Percentiles rank a stretch among this genome's conserved stretches.
These are phyloP conservation scores for Anisodus acutangulus DNA, from an alignment of 257 asterid species.

Conservation along the genomic window DNA sequence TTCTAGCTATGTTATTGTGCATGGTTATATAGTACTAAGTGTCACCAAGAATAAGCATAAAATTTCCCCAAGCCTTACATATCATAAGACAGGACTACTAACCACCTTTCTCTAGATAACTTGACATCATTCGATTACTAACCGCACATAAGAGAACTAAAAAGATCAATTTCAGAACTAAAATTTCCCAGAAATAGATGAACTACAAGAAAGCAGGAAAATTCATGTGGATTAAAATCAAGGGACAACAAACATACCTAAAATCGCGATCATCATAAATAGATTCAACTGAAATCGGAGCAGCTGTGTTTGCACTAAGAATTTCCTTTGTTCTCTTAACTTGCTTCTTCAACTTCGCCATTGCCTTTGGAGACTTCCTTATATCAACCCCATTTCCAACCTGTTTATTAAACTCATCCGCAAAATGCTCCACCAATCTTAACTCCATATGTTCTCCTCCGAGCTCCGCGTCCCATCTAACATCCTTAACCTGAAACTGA, in stretches of 20 bases:
- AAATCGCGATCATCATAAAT: conserved; percentile 87
- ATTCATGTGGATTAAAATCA: not conserved
- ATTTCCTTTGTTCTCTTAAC: conserved; percentile 99
- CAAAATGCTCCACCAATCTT: conserved; percentile 89
- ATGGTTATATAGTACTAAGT: not conserved
- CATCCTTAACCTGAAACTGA: conserved; percentile 99
- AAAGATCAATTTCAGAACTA: conserved; percentile 16
- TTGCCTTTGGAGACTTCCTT: conserved; percentile 83
- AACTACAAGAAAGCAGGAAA: not conserved
- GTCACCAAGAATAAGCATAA: not conserved
- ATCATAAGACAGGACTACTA: not conserved
- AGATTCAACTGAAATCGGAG: conserved; percentile 97
- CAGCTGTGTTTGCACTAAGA: conserved; percentile 87
- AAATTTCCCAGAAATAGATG: not conserved
- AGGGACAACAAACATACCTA: conserved; percentile 56
- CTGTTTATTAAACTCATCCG: conserved; percentile 89
- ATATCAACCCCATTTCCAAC: conserved; percentile 80
- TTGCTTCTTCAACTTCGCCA: conserved; percentile 98
- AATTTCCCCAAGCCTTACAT: conserved; percentile 12
- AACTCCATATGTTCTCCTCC: conserved; percentile 96
- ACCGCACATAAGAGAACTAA: not conserved
- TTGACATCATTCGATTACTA: not conserved
- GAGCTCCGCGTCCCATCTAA: conserved; percentile 87
- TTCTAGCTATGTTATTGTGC: no score
- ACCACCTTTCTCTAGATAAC: conserved; percentile 4